These are phyloP conservation scores for Ustilago loliicola DNA, from an alignment of 1,284 basidiomycete genomes.

Conservation along the genomic window DNA sequence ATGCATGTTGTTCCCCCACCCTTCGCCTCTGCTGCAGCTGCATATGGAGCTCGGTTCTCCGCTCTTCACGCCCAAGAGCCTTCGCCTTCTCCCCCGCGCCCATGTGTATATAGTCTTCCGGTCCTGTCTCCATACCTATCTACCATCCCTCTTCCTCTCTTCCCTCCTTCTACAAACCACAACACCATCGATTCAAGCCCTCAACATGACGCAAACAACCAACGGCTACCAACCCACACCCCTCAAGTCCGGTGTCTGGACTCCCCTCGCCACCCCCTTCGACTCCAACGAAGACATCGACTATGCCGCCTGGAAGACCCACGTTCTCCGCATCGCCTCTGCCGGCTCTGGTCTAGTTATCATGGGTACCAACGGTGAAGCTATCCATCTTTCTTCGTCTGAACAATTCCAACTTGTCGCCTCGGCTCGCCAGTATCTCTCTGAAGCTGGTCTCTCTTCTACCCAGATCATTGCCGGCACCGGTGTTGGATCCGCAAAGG, in stretches of 20 bases:
- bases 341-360: slow-evolving; percentile 83
- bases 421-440: slow-evolving; percentile 80
- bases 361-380: slow-evolving; percentile 83
- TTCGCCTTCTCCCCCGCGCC: neutral
- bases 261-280: slow-evolving; percentile 89
- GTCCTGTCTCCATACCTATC: neutral
- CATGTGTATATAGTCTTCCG: slow-evolving; percentile 2
- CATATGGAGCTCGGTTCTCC: neutral
- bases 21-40: neutral
- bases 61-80: neutral
- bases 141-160: neutral
- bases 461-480: slow-evolving; percentile 85
- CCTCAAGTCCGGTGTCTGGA: slow-evolving; percentile 79
- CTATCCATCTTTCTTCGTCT: slow-evolving; percentile 81
- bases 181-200: neutral
- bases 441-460: slow-evolving; percentile 76
- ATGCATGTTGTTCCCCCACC: neutral
- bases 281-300: slow-evolving; percentile 84
- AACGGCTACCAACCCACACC: slow-evolving; percentile 28
- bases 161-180: neutral
- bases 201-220: slow-evolving; percentile 36
- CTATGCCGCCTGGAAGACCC: slow-evolving; percentile 79
- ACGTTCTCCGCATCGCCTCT: slow-evolving; percentile 79
- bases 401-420: slow-evolving; percentile 81
- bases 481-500: slow-evolving; percentile 83